Evolutionary conservation across 2,329 filamentous ascomycete species (phyloP).

Genomic region (Monilinia polystroma): DNA sequence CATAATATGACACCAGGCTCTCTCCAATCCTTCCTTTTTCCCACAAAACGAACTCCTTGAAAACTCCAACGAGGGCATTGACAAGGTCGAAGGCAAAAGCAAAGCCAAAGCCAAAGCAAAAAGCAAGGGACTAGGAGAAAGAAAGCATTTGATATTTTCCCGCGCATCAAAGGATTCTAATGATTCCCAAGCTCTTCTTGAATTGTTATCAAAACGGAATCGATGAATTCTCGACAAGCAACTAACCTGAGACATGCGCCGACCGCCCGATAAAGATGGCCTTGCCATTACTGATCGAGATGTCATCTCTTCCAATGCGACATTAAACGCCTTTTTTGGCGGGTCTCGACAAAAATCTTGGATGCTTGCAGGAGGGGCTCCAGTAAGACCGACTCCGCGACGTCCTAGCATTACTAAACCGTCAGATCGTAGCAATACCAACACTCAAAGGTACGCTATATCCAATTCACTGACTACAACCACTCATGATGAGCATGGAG

Average conservation of each 20-base stretch:
- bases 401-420: conserved; percentile 29
- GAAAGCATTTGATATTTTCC: background rate
- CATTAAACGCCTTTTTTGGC: conserved; percentile 40
- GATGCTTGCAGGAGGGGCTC: conserved; percentile 37
- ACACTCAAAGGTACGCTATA: conserved; percentile 28
- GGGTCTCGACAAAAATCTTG: conserved; percentile 39
- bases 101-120: background rate
- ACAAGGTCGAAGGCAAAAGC: background rate
- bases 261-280: conserved; percentile 39
- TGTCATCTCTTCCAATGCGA: conserved; percentile 40
- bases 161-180: conserved; percentile 4
- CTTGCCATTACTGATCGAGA: conserved; percentile 35
- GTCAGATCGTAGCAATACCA: conserved; percentile 23
- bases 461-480: background rate
- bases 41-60: background rate
- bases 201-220: conserved; percentile 24
- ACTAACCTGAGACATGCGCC: conserved; percentile 36
- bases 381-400: conserved; percentile 38
- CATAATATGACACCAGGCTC: background rate
- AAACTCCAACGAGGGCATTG: background rate
- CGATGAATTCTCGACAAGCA: conserved; percentile 27
- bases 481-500: background rate
- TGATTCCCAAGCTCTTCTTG: conserved; percentile 21
- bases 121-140: background rate
- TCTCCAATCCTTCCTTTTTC: background rate